Evolutionary conservation across 202 grass and related monocot genomes (phyloP), one percentile per base, ranked within the genome.

Genomic region (Bolboschoenoplectus hybrid): DNA sequence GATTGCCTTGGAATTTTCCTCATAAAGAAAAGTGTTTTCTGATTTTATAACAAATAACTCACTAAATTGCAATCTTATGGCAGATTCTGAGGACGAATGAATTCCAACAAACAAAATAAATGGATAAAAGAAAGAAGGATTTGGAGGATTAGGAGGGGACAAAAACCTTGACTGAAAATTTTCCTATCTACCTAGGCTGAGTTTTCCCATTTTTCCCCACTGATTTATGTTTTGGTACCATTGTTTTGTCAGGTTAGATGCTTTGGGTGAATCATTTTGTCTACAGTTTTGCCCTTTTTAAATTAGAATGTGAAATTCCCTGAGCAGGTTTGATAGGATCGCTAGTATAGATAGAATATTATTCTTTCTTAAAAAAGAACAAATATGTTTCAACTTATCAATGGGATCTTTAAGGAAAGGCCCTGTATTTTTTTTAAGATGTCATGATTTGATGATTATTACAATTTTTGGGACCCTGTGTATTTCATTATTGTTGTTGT

Each of bases 41-140:
- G 8, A 49, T 16, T 82, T 82, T 51, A 47, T 50, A 47, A 63
- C 80, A 82, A 50, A 12, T 51, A 41, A 82, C 9, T 17, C 39
- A 67, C 80, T 82, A 82, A 67, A 63, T 82, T 70, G 63, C 81
- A 40, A 84, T 84, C 45, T 55, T 84, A 46, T 12, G 44, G 7
- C 81, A 84, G 81, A 84, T 70, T 84, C 81, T 40, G 81, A 84
- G 64, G 81, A 84, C 26, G 81, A 84, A 65, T 79, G 36, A 78
- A 41, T 79, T 35, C 75, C 2, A 17, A 78, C 34, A 57, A 78
- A 78, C 26, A 78, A 56, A 57, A 78, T 57, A 11, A 60, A 79
- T 13, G 35, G 53, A 35, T 35, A 35, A 39, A 36, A 38, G 50
- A 77, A 77, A 77, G 74, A 55, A 60, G 75, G 52, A 19, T 79